Base-by-base conservation (phyloP, 176 grass and related monocot species). In the Juncus inflexus region DNA sequence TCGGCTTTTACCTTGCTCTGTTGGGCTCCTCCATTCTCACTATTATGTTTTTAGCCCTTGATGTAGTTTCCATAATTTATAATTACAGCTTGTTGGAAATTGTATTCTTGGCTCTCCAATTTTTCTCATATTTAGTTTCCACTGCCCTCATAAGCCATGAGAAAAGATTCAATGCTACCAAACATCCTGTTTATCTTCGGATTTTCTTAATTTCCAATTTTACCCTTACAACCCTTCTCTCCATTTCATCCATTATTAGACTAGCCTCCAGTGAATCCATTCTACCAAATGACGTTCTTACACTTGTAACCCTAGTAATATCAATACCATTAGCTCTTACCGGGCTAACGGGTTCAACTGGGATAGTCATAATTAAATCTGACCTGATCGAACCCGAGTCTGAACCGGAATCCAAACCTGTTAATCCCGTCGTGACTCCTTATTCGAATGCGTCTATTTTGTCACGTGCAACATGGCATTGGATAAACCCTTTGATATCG, bases 401-500 rank as follows among this genome's bases (percentile, higher is more conserved):
- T 0, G 14, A 10, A 0, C 11, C 5, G 0, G 9, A 0, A n/a
- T 50, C 40, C 4, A 62, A 42, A 40, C 0, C 12, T 38, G 43
- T 47, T 9, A 55, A 16, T 0, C 47, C 62, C 12, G 81, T 60
- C 60, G 80, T 84, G 52, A 99, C 88, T 4, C 77, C 70, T 0
- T 99, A 99, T 81, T 61, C 77, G 40, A 55, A 15, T 10, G 84
- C 85, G 42, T 80, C 94, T 10, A 65, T 86, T 74, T 11, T 14
- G 2, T 99, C 94, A 0, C 74, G 56, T 12, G 55, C 62, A 42
- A 86, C 88, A 50, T 92, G 82, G 88, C 58, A 70, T 12, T 99
- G 94, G 94, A 99, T 99, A 80, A 92, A 92, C 75, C 94, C 88
- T 19, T 74, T 99, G 40, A 52, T 99, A 47, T 42, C 10, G 40